Conservation (phyloP, 192 early-diverging fungal genomes). For the Coemansia guatemalensis region DNA sequence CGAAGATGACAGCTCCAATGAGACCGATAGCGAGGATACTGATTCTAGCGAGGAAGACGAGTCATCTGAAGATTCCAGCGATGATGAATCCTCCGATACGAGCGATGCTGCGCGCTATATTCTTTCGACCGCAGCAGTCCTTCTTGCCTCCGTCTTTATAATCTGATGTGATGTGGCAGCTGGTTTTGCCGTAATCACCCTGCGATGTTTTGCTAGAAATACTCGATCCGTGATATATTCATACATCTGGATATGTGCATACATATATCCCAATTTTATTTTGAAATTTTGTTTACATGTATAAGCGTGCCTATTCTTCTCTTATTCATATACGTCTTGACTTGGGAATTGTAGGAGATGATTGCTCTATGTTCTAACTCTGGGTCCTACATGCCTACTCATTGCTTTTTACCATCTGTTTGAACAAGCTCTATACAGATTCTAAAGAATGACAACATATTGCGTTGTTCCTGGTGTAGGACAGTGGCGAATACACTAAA, state of each 20-base stretch:
- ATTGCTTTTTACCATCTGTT: background rate
- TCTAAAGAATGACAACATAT: too few species aligned
- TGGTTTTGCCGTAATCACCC: background rate
- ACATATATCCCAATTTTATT: background rate
- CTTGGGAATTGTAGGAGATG: background rate
- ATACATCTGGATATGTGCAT: background rate
- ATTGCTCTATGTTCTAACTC: background rate
- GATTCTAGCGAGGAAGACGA: conserved; percentile 10
- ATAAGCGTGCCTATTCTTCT: background rate
- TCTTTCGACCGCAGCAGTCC: conserved; percentile 32
- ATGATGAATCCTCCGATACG: conserved; percentile 12
- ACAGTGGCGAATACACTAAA: too few species aligned
- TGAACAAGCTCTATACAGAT: background rate
- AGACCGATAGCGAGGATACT: background rate
- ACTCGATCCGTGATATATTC: background rate
- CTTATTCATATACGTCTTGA: background rate
- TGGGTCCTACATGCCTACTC: background rate
- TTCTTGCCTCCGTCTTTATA: conserved; percentile 19
- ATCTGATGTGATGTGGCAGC: conserved; percentile 9
- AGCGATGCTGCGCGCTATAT: conserved; percentile 20
- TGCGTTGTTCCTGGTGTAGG: too few species aligned
- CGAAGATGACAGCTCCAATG: conserved; percentile 1
- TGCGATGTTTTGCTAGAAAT: conserved; percentile 1
- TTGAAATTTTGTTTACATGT: background rate
- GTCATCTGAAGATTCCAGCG: conserved; percentile 9